Evolutionary conservation across 768 basidiomycete species (phyloP).

Genomic region (Grammothele lineata): DNA sequence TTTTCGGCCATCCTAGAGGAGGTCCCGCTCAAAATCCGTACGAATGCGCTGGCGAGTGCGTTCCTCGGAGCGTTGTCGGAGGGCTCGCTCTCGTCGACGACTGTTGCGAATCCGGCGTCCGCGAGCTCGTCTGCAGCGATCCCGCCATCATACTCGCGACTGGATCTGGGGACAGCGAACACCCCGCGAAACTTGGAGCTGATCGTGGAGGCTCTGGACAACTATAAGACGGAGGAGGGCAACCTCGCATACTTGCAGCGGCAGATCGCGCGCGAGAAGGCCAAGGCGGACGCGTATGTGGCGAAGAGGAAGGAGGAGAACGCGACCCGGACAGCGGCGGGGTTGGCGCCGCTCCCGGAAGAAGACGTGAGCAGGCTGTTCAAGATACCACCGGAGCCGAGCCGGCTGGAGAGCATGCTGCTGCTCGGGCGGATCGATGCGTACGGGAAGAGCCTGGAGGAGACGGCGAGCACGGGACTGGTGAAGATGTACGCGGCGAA

Average conservation of each 20-base stretch:
- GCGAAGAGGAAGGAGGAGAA: constrained; percentile 91
- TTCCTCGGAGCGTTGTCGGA: constrained; percentile 67
- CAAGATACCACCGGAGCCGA: constrained; percentile 87
- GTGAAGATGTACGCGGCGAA: constrained; percentile 84
- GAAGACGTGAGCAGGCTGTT: constrained; percentile 82
- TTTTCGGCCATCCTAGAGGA: constrained; percentile 86
- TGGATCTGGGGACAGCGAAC: constrained; percentile 68
- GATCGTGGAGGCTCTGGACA: constrained; percentile 81
- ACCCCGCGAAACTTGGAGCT: constrained; percentile 77
- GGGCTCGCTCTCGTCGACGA: constrained; percentile 38
- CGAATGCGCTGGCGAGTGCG: constrained; percentile 73
- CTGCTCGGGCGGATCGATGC: constrained; percentile 86
- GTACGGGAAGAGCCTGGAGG: constrained; percentile 72
- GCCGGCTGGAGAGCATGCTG: constrained; percentile 81
- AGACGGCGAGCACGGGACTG: constrained; percentile 52
- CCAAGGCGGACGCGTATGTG: constrained; percentile 73
- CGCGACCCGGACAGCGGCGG: constrained; percentile 69
- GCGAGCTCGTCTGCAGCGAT: constrained; percentile 40
- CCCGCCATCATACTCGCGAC: constrained; percentile 58
- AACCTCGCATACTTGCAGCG: constrained; percentile 86
- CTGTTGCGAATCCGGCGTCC: constrained; percentile 23
- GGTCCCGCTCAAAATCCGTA: constrained; percentile 79
- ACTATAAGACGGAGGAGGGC: constrained; percentile 85
- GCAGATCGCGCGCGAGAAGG: constrained; percentile 84
- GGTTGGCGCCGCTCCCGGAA: constrained; percentile 81